A percentile compares a stretch with the other conserved stretches of the same genome.
These are phyloP conservation scores for Aspergillus unguis DNA, from an alignment of 2,329 filamentous ascomycete genomes.

Conservation along the genomic window DNA sequence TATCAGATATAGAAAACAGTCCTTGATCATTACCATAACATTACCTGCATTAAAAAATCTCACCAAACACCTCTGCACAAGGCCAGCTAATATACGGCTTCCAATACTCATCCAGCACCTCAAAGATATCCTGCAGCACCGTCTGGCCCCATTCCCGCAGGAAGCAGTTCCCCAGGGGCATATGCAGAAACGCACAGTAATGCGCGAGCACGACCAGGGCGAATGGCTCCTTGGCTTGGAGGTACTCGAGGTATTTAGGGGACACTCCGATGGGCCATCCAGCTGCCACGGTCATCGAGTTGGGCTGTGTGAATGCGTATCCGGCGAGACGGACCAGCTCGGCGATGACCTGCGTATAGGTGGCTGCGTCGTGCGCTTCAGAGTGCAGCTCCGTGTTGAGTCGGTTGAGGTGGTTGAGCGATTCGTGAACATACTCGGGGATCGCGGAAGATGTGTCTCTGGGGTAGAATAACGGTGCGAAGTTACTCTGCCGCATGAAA, in stretches of 20 bases:
- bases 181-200: conserved; percentile 21
- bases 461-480: conserved; percentile 2
- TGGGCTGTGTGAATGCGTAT: conserved; percentile 16
- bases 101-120: conserved; percentile 14
- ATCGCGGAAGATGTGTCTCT: neutral
- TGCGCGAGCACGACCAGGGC: conserved; percentile 23
- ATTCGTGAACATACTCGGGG: neutral
- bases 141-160: conserved; percentile 18
- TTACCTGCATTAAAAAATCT: neutral
- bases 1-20: neutral
- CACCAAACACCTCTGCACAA: conserved; percentile 10
- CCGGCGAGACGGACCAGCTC: conserved; percentile 11
- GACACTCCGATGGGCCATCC: conserved; percentile 22
- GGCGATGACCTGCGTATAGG: conserved; percentile 6
- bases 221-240: conserved; percentile 14
- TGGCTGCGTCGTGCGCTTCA: neutral
- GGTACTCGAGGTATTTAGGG: conserved; percentile 11
- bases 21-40: too few species aligned
- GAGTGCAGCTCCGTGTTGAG: neutral
- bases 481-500: conserved; percentile 2
- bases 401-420: conserved; percentile 1
- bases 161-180: conserved; percentile 18
- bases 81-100: conserved; percentile 20
- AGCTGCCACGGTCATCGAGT: conserved; percentile 19
- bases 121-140: conserved; percentile 17